Evolutionary conservation across 225 moss, liverwort and hornwort genomes (phyloP), one percentile per base, ranked within the genome.

Genomic region (Pleurozium schreberi): DNA sequence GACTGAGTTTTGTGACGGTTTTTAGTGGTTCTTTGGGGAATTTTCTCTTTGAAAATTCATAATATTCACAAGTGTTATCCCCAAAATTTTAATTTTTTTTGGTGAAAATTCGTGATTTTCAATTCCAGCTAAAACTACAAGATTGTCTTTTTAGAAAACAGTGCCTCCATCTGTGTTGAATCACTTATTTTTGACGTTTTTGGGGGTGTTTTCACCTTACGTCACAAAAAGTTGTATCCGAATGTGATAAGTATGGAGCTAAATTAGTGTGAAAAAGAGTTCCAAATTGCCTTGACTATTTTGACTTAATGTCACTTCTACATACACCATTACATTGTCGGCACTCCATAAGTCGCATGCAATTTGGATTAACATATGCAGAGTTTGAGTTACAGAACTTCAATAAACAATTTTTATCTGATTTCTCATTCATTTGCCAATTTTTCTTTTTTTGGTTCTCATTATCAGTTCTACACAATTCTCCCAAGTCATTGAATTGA

Each of bases 1-100:
- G 6, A 47, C 0, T 9, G 7, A 18, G 6, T 1, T 47, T 3
- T 6, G 8, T 14, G 52, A 34, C 0, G 5, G 21, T 34, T 50
- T n/a, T 21, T 3, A 5, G 21, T 13, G 5, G 22, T 1, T n/a
- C n/a, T n/a, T 2, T 3, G 3, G 0, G 3, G 3, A 53, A 2
- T 36, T n/a, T 76, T 53, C 4, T 9, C 2, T 23, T 76, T 23
- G 14, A 23, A 53, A 5, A 36, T 53, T 22, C 1, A 10, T 36
- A 14, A 8, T 22, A 3, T 21, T 34, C 36, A 2, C 0, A 34
- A 14, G 8, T 20, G 5, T 76, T 31, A n/a, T 12, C 33, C 6
- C 1, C 7, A 31, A 7, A 18, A 16, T 28, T 27, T 5, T 9
- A 43, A 6, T 62, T 63, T 11, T 11, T 9, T 74, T 74, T 45